Evolutionary conservation across 2,329 filamentous ascomycete species (phyloP).

Genomic region (Scedosporium boydii): DNA sequence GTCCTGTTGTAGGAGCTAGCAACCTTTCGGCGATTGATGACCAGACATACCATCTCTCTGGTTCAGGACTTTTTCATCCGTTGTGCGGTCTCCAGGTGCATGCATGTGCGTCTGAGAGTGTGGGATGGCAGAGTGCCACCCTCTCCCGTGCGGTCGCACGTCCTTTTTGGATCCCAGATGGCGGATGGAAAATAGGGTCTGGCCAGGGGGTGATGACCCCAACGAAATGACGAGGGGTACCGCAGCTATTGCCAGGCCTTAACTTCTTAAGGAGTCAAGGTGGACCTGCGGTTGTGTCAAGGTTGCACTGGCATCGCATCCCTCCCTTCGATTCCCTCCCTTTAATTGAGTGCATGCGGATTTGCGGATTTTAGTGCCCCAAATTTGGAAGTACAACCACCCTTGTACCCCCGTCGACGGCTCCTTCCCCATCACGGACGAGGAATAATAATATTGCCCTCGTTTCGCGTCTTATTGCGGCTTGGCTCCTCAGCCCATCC

Average conservation of each 20-base stretch:
- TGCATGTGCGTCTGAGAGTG: not conserved
- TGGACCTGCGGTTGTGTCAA: not conserved
- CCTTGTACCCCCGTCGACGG: not conserved
- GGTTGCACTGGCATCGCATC: too few relatives aligned
- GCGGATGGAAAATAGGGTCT: not conserved
- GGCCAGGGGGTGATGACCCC: not conserved
- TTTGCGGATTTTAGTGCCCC: not conserved
- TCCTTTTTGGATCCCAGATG: not conserved
- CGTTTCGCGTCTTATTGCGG: conserved; percentile 1
- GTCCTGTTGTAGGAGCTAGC: not conserved
- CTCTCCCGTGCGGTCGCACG: not conserved
- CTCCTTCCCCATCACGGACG: not conserved
- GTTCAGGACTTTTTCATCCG: not conserved
- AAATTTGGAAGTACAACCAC: not conserved
- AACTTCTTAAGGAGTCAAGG: not conserved
- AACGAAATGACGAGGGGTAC: not conserved
- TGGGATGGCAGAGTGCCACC: not conserved
- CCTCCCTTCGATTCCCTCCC: not conserved
- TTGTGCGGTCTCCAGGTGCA: not conserved
- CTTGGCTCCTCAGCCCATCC: not conserved
- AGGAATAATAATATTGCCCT: conserved; percentile 1
- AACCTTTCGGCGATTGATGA: not conserved
- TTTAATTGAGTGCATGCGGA: not conserved
- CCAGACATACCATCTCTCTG: not conserved
- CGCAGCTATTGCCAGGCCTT: not conserved